Evolutionary conservation across 2,329 filamentous ascomycete genomes (phyloP), one percentile per base, ranked within the genome.

Genomic region (Colletotrichum incanum): DNA sequence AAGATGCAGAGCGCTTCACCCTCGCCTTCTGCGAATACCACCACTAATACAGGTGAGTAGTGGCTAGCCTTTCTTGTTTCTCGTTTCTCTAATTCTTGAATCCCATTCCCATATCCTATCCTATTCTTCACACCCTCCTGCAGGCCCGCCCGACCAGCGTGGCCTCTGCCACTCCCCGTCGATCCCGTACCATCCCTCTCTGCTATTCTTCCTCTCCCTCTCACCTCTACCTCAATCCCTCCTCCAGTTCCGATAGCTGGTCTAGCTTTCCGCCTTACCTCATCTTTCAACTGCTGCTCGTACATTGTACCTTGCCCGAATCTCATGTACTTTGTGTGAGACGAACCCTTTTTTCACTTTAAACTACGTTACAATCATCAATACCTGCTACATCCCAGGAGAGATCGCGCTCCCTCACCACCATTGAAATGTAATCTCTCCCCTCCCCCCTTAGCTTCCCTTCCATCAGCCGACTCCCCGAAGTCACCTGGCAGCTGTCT

Each of bases 1-100:
- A 69, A 74, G 69, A 74, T 74, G 72, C 72, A 73, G 69, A 72
- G 65, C 72, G 69, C 72, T 62, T 73, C 71, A 43, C 70, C 70
- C 52, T 72, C 70, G 60, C 54, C 70, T 39, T 72, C 70, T 72
- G 70, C 70, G 70, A 72, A 69, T 64, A 73, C 58, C 70, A 72
- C 62, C 68, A 73, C 63, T 72, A 74, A 69, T 50, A 74, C 72
- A 59, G 72, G 72, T 74, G 54, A 73, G 72, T 69, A 56, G 49
- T 39, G 34, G 49, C 16, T 41, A 45, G 58, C 52, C 52, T 56
- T 65, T 63, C 58, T 65, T 26, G 41, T 69, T 64, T 73, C 34
- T 65, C 45, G 26, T 62, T 71, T 50, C 58, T 64, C 58, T 63
- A 59, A 18, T 52, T 43, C 11, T 34, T 23, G 49, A 52, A 62